Evolutionary conservation across 768 basidiomycete genomes (phyloP).

Genomic region (Leccinum variicolor): DNA sequence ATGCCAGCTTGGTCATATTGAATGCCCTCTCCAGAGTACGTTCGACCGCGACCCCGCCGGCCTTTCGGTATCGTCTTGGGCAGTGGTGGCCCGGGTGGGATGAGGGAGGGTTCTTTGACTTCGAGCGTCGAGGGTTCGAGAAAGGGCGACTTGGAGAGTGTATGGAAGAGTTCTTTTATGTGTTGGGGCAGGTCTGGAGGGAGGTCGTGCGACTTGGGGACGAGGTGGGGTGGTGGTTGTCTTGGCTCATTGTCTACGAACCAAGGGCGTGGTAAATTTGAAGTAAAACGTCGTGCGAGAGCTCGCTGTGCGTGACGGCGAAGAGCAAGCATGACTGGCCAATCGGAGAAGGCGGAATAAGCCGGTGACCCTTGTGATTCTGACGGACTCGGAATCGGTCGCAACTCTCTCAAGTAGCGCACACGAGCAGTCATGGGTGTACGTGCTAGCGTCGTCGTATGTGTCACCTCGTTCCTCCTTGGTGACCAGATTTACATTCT

Average conservation of each 20-base stretch:
- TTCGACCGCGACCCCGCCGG: slow-evolving; percentile 59
- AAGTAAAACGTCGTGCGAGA: slow-evolving; percentile 7
- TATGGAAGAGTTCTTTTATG: slow-evolving; percentile 53
- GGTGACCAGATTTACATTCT: slow-evolving; percentile 39
- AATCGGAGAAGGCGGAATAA: slow-evolving; percentile 1
- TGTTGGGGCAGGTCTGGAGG: slow-evolving; percentile 53
- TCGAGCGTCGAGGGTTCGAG: slow-evolving; percentile 59
- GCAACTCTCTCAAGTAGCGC: not conserved
- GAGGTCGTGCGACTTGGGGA: slow-evolving; percentile 24
- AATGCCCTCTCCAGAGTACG: slow-evolving; percentile 61
- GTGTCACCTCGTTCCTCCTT: slow-evolving; percentile 75
- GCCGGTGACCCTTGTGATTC: slow-evolving; percentile 16
- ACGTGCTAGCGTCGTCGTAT: slow-evolving; percentile 71
- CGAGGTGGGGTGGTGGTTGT: slow-evolving; percentile 26
- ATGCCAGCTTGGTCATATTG: slow-evolving; percentile 50
- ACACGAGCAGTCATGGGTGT: slow-evolving; percentile 52
- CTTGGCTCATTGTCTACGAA: slow-evolving; percentile 53
- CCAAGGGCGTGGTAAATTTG: slow-evolving; percentile 47
- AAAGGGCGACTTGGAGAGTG: slow-evolving; percentile 61
- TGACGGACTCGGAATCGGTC: not conserved
- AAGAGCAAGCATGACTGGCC: slow-evolving; percentile 20
- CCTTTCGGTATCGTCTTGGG: slow-evolving; percentile 59
- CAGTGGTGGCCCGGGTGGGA: slow-evolving; percentile 56
- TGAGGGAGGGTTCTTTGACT: slow-evolving; percentile 49
- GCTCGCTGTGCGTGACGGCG: slow-evolving; percentile 2